Percentiles rank a stretch among this genome's conserved stretches.
phyloP scores from a whole-genome alignment of 495 filamentous ascomycete species.

The Aspergillus baeticus region DNA sequence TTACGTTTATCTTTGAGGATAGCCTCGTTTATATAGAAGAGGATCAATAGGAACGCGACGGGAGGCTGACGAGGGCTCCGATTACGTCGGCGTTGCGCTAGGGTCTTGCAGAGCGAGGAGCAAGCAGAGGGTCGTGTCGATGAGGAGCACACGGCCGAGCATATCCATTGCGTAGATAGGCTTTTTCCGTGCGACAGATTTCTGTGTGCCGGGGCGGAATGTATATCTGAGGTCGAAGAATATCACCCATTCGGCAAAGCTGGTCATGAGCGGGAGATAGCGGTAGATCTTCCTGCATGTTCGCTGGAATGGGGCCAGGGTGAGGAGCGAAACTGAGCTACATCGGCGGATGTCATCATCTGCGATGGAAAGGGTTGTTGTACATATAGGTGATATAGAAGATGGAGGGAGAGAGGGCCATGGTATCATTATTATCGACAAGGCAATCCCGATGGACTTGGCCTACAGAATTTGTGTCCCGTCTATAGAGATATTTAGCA shows the following conservation, averaged over 20 bases:
- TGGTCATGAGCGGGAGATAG: conserved; percentile 56
- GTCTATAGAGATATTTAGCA: too few relatives aligned
- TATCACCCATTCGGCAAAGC: conserved; percentile 58
- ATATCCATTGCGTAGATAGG: conserved; percentile 26
- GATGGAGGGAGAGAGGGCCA: too few relatives aligned
- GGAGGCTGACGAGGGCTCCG: conserved; percentile 30
- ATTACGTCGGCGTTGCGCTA: conserved; percentile 28
- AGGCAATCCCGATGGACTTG: too few relatives aligned
- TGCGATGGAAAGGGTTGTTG: too few relatives aligned
- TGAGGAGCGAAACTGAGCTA: conserved; percentile 47
- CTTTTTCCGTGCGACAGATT: conserved; percentile 46
- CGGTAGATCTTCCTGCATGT: conserved; percentile 62
- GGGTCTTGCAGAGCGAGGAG: conserved; percentile 35
- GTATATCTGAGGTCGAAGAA: conserved; percentile 63
- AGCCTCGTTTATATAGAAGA: conserved; percentile 17
- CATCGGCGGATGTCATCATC: conserved; percentile 62
- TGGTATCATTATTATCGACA: too few relatives aligned
- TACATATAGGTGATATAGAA: conserved; percentile 14
- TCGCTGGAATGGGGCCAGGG: conserved; percentile 43
- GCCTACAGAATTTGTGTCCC: too few relatives aligned
- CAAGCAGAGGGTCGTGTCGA: conserved; percentile 32
- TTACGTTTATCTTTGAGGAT: neutral
- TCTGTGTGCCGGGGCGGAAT: conserved; percentile 69
- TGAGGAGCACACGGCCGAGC: conserved; percentile 27
- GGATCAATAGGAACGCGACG: conserved; percentile 23